phyloP scores from a whole-genome alignment of 192 early-diverging fungal genomes.

The Entophlyctis luteolus region DNA sequence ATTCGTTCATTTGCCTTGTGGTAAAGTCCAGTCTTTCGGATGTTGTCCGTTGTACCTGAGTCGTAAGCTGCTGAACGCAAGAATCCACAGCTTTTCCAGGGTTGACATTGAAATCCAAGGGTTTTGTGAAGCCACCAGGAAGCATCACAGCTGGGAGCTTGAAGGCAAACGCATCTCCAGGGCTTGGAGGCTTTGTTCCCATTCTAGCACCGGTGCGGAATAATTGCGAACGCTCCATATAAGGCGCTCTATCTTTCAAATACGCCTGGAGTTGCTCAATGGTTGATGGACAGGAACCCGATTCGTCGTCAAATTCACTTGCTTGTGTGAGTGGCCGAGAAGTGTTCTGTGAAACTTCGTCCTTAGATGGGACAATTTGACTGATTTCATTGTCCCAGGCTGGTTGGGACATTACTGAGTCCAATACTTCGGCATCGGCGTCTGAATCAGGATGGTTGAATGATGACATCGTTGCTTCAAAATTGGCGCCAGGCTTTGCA shows the following conservation, averaged over 20 bases:
- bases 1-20: background rate
- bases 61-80: too few species aligned
- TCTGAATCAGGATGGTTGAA: too few species aligned
- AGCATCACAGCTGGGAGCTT: conserved; percentile 2
- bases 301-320: background rate
- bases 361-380: background rate
- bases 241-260: conserved; percentile 13
- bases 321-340: background rate
- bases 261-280: background rate
- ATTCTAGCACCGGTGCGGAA: background rate
- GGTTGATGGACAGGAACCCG: conserved; percentile 8
- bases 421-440: background rate
- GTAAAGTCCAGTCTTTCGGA: background rate
- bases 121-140: conserved; percentile 6
- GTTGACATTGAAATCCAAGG: background rate
- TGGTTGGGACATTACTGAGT: background rate
- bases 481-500: background rate
- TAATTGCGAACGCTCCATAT: conserved; percentile 3
- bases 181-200: background rate
- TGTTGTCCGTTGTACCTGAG: background rate
- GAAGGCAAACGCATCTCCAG: conserved; percentile 11
- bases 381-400: background rate
- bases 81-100: background rate
- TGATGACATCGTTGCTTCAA: background rate
- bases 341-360: background rate